A percentile compares a stretch with the other conserved stretches of the same genome.
These are phyloP conservation scores for Leishmania lainsoni DNA, from an alignment of 208 protist genomes.

Conservation along the genomic window DNA sequence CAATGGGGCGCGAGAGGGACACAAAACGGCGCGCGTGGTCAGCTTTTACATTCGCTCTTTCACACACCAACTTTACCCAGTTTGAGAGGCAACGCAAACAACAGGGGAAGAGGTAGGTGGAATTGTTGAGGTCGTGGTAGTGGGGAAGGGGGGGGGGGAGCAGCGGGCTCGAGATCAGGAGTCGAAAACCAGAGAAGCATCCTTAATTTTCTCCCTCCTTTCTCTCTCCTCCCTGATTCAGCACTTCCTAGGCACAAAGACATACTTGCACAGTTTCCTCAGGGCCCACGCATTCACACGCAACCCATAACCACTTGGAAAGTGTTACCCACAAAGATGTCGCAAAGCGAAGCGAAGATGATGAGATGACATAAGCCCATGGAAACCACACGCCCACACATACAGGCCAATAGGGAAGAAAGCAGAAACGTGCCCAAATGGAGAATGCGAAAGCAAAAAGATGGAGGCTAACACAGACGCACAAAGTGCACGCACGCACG, in stretches of 20 bases:
- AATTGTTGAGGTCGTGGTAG: neutral
- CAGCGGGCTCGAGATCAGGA: neutral
- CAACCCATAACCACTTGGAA: neutral
- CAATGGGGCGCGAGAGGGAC: neutral
- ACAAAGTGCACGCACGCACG: neutral
- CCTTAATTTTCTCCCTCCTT: neutral
- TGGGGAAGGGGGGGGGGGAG: neutral
- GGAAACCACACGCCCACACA: neutral
- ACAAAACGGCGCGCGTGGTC: neutral
- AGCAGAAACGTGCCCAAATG: neutral
- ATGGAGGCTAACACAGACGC: neutral
- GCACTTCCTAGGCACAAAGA: too few relatives aligned
- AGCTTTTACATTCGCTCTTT: neutral
- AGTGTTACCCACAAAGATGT: neutral
- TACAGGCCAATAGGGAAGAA: neutral
- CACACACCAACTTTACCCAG: neutral
- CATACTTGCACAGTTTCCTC: too few relatives aligned
- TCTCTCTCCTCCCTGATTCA: neutral
- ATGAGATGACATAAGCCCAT: neutral
- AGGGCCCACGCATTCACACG: neutral
- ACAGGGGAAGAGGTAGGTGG: neutral
- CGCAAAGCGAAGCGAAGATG: neutral
- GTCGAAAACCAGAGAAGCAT: neutral
- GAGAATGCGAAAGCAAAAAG: neutral
- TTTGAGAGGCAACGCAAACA: neutral